Base-by-base conservation (phyloP, 2,329 filamentous ascomycete species). In the Xylaria digitata region DNA sequence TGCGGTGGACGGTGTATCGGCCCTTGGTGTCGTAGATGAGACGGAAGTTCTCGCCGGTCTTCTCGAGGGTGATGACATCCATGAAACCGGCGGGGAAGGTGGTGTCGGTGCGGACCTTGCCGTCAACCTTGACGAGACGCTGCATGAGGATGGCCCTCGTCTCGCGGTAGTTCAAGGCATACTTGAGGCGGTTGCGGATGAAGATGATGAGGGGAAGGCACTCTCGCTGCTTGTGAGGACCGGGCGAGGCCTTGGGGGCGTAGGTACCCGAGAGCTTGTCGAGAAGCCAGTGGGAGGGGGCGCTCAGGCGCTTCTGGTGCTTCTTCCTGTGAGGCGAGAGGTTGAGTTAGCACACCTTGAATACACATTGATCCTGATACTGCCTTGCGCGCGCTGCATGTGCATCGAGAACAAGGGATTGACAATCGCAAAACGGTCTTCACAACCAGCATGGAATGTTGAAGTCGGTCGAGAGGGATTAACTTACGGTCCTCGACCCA, bases 11-110 rank as follows among this genome's bases (percentile, higher is more conserved):
- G 83, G 96, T 97, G 93, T 98, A 99, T 83, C 96, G 95, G 79
- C 96, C 96, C 92, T 99, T 99, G 91, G 95, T 99, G 85, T 99
- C 96, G 91, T 98, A 99, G 89, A 99, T 87, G 78, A 99, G 93
- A 78, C 96, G 95, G 93, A 99, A 99, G 92, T 97, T 92, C 91
- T 99, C 96, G 90, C 94, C 94, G 69, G 96, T 99, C 93, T 99
- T 99, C 86, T 99, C 96, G 82, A 99, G 96, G 80, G 88, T 87
- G 88, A 99, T 97, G 82, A 99, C 96, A 83, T 99, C 96, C 96
- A 98, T 98, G 90, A 96, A 97, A 80, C 96, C 96, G 76, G 96
- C 87, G 78, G 96, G 96, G 91, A 92, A 99, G 86, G 94, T 99
- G 79, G 89, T 87, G 86, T 99, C 96, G 84, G 96, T 99, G 87